Conservation (phyloP, 805 yeast genomes). For the Ogataea nonfermentans region DNA sequence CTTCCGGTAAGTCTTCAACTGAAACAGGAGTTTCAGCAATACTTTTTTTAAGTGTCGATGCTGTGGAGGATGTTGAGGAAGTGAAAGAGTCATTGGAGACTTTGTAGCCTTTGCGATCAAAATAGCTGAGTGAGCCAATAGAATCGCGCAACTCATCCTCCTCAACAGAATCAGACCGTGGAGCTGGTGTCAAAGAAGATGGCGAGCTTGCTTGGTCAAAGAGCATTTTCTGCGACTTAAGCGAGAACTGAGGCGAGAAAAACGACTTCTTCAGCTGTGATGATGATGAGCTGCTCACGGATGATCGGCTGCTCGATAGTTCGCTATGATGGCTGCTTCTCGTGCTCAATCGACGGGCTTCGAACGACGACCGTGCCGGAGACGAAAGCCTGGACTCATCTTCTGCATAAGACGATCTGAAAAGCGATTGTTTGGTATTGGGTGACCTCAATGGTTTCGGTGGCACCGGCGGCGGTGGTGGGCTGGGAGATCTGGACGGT, state of each 20-base stretch:
- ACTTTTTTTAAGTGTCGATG: slow-evolving; percentile 4
- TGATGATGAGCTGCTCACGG: slow-evolving; percentile 5
- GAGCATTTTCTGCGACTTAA: slow-evolving; percentile 9
- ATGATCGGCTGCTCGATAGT: slow-evolving; percentile 1
- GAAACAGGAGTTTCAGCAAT: slow-evolving; percentile 10
- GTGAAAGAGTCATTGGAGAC: slow-evolving; percentile 9
- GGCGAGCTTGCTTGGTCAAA: slow-evolving; percentile 5
- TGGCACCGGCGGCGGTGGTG: slow-evolving; percentile 11
- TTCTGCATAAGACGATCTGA: slow-evolving; percentile 7
- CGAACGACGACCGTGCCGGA: slow-evolving; percentile 1
- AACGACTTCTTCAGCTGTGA: slow-evolving; percentile 6
- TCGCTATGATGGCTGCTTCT: slow-evolving; percentile 4
- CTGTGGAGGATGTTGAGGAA: slow-evolving; percentile 4
- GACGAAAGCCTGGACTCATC: slow-evolving; percentile 1
- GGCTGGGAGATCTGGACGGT: slow-evolving; percentile 6
- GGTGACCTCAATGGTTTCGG: slow-evolving; percentile 1
- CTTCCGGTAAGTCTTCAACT: slow-evolving; percentile 20
- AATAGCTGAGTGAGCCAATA: slow-evolving; percentile 13
- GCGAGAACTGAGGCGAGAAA: slow-evolving; percentile 10
- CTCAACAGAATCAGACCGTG: slow-evolving; percentile 9
- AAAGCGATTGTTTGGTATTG: slow-evolving; percentile 1
- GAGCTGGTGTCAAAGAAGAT: background rate
- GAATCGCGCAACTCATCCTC: slow-evolving; percentile 16
- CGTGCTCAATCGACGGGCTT: background rate
- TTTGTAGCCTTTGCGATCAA: slow-evolving; percentile 11